Base-by-base conservation (phyloP, 768 basidiomycete species). In the Pulveroboletus sp. region DNA sequence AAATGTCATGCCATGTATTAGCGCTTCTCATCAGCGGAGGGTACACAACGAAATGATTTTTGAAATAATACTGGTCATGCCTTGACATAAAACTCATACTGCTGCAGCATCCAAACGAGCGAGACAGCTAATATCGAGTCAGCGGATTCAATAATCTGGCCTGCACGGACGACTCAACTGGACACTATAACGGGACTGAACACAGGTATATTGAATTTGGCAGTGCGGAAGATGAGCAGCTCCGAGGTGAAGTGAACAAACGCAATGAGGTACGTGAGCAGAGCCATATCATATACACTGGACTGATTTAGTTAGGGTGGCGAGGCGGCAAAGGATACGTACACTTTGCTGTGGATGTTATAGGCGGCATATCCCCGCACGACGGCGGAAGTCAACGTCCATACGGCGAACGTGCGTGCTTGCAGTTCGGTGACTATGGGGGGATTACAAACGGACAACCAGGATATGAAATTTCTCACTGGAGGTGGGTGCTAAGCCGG, bases 221-320 rank as follows among this genome's bases (percentile, higher is more conserved):
- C 81, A 2, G 90, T 85, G 43, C 82, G 77, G 72, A 85, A 99
- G 52, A 97, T 79, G 61, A 93, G 68, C 34, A 89, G 62, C 70
- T 99, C 95, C 16, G 90, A 85, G 33, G 78, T 77, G 65, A 97
- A 97, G 71, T 99, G 95, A 5, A 77, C 80, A 62, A 92, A 87
- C 2, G 93, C 95, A 59, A 97, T 82, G 47, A 93, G 79, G 72
- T 95, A 98, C 32, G 90, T 87, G 61, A 86, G 72, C 50, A 97
- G 69, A 6, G 92, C 80, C 73, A 97, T 84, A 66, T 95, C 87
- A 69, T 97, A 99, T 19, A 94, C 70, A 23, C 94, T 97, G 35
- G 12, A 27, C 5, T 32, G 24, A 50, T 53, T 43, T 32, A 60
- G 51, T 53, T 44, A 53, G 19, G 40, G 50, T 33, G 1, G 29